Evolutionary conservation across 2,329 filamentous ascomycete species (phyloP).

Genomic region (Pezicula neosporulosa): DNA sequence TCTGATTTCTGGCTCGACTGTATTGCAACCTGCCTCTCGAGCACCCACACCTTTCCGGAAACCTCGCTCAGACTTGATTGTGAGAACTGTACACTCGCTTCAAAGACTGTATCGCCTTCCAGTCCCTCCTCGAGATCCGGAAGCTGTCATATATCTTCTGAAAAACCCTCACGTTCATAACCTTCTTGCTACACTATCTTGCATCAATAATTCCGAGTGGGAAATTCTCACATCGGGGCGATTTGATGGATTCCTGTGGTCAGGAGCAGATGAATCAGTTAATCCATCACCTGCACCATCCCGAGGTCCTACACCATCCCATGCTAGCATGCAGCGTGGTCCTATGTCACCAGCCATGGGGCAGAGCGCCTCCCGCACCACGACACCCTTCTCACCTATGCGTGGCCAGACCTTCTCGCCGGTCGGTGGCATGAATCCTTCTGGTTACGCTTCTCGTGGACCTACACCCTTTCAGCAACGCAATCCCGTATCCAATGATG

Average conservation of each 20-base stretch:
- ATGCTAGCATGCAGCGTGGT: constrained; percentile 37
- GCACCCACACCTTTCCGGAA: constrained; percentile 68
- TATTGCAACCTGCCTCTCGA: constrained; percentile 49
- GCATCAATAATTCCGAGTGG: constrained; percentile 92
- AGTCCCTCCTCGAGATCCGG: constrained; percentile 74
- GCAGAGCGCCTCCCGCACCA: constrained; percentile 21
- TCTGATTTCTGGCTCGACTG: constrained; percentile 60
- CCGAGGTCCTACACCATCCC: constrained; percentile 51
- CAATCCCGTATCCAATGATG: constrained; percentile 78
- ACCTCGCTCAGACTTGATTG: constrained; percentile 67
- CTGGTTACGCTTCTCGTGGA: constrained; percentile 40
- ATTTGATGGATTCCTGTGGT: constrained; percentile 95
- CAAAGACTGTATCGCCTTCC: constrained; percentile 80
- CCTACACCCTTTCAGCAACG: constrained; percentile 52
- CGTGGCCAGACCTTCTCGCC: constrained; percentile 25
- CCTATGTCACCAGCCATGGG: constrained; percentile 22
- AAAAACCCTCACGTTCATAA: constrained; percentile 81
- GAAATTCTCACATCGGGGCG: constrained; percentile 91
- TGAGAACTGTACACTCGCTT: constrained; percentile 73
- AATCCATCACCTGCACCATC: constrained; percentile 38
- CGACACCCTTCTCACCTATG: constrained; percentile 26
- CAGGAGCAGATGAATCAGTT: constrained; percentile 69
- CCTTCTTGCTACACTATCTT: constrained; percentile 79
- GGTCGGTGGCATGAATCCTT: constrained; percentile 14
- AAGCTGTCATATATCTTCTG: constrained; percentile 81